These are phyloP conservation scores for Endocladia muricata DNA, from an alignment of 31 red algal genomes.

Conservation along the genomic window DNA sequence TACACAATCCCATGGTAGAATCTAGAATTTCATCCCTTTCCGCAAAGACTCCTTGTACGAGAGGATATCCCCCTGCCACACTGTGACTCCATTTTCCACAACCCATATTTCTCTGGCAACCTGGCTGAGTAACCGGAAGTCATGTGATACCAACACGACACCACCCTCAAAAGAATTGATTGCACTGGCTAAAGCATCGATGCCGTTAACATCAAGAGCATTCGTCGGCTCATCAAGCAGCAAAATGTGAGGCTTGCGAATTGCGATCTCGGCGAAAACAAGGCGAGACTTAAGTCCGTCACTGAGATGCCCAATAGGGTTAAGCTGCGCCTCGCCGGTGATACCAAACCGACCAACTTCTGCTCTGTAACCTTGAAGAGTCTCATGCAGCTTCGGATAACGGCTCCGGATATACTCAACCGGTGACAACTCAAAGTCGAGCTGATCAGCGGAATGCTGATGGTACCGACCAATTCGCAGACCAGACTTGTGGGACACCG, in stretches of 20 bases:
- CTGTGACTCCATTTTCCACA: slow-evolving; percentile 71
- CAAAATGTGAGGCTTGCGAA: slow-evolving; percentile 89
- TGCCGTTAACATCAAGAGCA: slow-evolving; percentile 78
- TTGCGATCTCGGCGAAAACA: slow-evolving; percentile 95
- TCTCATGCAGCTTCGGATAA: slow-evolving; percentile 72
- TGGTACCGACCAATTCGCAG: slow-evolving; percentile 85
- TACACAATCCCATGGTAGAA: neutral
- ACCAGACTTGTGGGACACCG: slow-evolving; percentile 82
- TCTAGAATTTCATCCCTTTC: slow-evolving; percentile 77
- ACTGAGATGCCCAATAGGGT: slow-evolving; percentile 78
- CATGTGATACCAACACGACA: slow-evolving; percentile 97
- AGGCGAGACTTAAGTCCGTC: slow-evolving; percentile 96
- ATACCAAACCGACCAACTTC: slow-evolving; percentile 91
- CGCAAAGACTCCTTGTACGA: slow-evolving; percentile 83
- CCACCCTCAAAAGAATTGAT: slow-evolving; percentile 93
- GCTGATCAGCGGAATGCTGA: slow-evolving; percentile 89
- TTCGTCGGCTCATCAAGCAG: slow-evolving; percentile 97
- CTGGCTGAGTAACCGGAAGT: slow-evolving; percentile 87
- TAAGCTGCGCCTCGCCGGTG: slow-evolving; percentile 72
- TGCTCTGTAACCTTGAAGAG: slow-evolving; percentile 70
- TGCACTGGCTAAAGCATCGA: slow-evolving; percentile 92
- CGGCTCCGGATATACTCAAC: slow-evolving; percentile 71
- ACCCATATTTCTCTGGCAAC: slow-evolving; percentile 97
- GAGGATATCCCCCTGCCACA: slow-evolving; percentile 78
- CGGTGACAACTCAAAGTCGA: slow-evolving; percentile 66